Conservation (phyloP, 495 filamentous ascomycete species). For the Hyaloscypha finlandica region DNA sequence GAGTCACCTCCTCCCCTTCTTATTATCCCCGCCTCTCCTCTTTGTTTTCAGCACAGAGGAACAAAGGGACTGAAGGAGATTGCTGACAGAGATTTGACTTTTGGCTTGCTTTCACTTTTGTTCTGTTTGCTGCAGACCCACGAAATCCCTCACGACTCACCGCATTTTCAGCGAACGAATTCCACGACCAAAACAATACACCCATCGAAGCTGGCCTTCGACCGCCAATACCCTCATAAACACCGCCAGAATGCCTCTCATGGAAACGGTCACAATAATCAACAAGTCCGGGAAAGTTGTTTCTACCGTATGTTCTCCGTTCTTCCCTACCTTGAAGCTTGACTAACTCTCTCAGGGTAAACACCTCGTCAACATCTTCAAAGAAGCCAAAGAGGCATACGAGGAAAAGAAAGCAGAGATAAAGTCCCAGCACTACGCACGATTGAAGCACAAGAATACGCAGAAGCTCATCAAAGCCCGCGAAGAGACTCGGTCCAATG, state of each 20-base stretch:
- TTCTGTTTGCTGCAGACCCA: constrained; percentile 11
- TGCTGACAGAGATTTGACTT: neutral
- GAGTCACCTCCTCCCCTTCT: neutral
- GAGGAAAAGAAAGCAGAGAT: constrained; percentile 78
- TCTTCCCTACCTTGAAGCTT: neutral
- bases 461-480: constrained; percentile 26
- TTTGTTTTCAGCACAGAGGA: neutral
- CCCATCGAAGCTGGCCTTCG: constrained; percentile 31
- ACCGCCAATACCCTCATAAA: constrained; percentile 4
- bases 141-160: constrained; percentile 14
- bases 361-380: constrained; percentile 83
- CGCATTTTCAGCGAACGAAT: constrained; percentile 17
- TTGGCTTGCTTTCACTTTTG: neutral
- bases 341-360: constrained; percentile 63
- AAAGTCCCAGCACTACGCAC: constrained; percentile 61
- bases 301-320: constrained; percentile 69
- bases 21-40: constrained; percentile 7
- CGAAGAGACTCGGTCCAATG: constrained; percentile 43
- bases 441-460: constrained; percentile 39
- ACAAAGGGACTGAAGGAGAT: neutral
- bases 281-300: constrained; percentile 93
- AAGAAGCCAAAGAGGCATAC: constrained; percentile 84
- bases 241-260: constrained; percentile 45
- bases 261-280: constrained; percentile 83
- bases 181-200: constrained; percentile 6